Base-by-base conservation (phyloP, 1,284 basidiomycete genomes). In the Meira miltonrushii region DNA sequence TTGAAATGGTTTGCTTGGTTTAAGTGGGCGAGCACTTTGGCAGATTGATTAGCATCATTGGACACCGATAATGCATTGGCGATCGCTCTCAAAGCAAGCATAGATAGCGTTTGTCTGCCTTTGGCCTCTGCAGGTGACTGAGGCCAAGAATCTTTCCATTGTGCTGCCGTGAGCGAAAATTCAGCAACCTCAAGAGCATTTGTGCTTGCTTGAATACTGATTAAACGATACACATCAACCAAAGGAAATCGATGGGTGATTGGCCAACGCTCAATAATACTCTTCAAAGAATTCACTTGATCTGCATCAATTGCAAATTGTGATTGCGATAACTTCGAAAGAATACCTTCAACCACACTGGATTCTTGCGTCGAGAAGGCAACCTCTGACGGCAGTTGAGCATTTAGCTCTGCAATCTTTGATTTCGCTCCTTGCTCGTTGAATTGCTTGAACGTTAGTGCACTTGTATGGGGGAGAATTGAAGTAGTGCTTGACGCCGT, bases 381-480 rank as follows among this genome's bases (percentile, higher is more conserved):
- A 15, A 88, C 81, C 6, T 83, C 79, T 2, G 84, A 56, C 51
- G 83, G 83, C 55, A 92, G 80, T 28, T 81, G 84, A 43, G 87
- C 85, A 72, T 93, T 86, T 58, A 96, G 85, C 74, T 94, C 87
- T 54, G 84, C 82, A 21, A 96, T 78, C 80, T 97, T 97, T 39
- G 82, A 82, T 72, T 86, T 87, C 82, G 94, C 91, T 3, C 90
- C 90, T 12, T 82, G 74, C n/a, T 95, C 83, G 77, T 94, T 96
- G 13, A 88, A 89, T 80, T 90, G 88, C 65, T 88, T 88, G 82
- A 96, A 95, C 1, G 83, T 81, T 33, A 92, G 82, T 62, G 23
- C 74, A 13, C n/a, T 56, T 23, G 13, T 67, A 54, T 54, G 75
- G 13, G 57, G 77, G 39, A 60, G 72, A 68, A 59, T 71, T 58